A percentile compares a stretch with the other conserved stretches of the same genome.
phyloP scores from a whole-genome alignment of 1,284 basidiomycete genomes.

The Sanghuangporus baumii region DNA sequence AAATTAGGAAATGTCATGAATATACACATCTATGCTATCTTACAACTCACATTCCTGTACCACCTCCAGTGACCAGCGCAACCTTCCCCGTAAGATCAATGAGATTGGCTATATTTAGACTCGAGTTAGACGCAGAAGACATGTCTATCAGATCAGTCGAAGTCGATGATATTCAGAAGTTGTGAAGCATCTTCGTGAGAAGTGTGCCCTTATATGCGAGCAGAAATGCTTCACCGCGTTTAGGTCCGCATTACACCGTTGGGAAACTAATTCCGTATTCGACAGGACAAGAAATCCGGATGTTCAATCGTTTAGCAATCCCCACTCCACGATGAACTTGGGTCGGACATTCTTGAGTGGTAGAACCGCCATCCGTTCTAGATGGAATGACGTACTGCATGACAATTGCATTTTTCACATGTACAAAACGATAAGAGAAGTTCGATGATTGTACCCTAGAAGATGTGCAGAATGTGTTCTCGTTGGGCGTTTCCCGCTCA shows the following conservation, averaged over 20 bases:
- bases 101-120: neutral
- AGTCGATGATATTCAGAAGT: neutral
- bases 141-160: neutral
- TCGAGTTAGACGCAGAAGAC: neutral
- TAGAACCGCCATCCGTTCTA: no score
- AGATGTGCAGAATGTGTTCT: neutral
- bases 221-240: no score
- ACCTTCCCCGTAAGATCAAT: slow-evolving; percentile 51
- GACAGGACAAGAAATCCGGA: neutral
- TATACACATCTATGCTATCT: neutral
- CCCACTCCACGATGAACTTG: no score
- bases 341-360: no score
- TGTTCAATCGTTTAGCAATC: no score
- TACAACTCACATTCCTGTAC: slow-evolving; percentile 54
- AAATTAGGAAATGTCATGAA: neutral
- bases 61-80: slow-evolving; percentile 75
- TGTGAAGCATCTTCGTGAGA: neutral
- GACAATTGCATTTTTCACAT: no score
- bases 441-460: no score
- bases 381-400: no score
- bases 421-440: no score
- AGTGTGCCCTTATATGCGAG: neutral
- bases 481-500: slow-evolving; percentile 12
- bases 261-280: neutral
- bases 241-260: neutral